phyloP scores from a whole-genome alignment of 257 asterid genomes.

The Leptodermis oblonga region DNA sequence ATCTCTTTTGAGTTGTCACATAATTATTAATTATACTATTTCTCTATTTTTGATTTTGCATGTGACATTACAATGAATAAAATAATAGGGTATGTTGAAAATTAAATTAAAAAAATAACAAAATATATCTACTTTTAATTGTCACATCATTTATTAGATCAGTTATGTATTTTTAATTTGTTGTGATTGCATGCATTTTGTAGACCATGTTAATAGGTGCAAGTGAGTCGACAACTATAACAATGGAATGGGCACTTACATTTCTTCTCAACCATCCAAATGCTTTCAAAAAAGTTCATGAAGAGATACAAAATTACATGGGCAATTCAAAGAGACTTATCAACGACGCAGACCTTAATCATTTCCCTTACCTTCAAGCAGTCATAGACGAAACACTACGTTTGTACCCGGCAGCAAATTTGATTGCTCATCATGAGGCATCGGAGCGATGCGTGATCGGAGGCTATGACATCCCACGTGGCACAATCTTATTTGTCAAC shows the following conservation, averaged over 20 bases:
- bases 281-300: slow-evolving; percentile 34
- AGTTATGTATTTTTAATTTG: neutral
- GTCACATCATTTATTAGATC: too few species aligned
- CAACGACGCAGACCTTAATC: slow-evolving; percentile 42
- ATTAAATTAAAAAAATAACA: too few species aligned
- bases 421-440: slow-evolving; percentile 28
- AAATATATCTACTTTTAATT: too few species aligned
- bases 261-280: slow-evolving; percentile 52
- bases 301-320: slow-evolving; percentile 37
- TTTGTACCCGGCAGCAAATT: slow-evolving; percentile 15
- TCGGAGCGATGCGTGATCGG: slow-evolving; percentile 20
- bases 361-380: slow-evolving; percentile 27
- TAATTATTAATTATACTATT: too few species aligned
- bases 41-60: too few species aligned
- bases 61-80: too few species aligned
- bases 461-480: slow-evolving; percentile 24
- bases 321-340: slow-evolving; percentile 38
- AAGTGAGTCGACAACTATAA: slow-evolving; percentile 47
- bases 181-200: neutral
- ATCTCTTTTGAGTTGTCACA: too few species aligned
- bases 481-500: slow-evolving; percentile 25
- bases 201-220: slow-evolving; percentile 51
- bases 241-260: slow-evolving; percentile 69
- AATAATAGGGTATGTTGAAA: too few species aligned
- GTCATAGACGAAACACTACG: slow-evolving; percentile 24